Evolutionary conservation across 2,329 filamentous ascomycete species (phyloP).

Genomic region (Corynespora cassiicola): DNA sequence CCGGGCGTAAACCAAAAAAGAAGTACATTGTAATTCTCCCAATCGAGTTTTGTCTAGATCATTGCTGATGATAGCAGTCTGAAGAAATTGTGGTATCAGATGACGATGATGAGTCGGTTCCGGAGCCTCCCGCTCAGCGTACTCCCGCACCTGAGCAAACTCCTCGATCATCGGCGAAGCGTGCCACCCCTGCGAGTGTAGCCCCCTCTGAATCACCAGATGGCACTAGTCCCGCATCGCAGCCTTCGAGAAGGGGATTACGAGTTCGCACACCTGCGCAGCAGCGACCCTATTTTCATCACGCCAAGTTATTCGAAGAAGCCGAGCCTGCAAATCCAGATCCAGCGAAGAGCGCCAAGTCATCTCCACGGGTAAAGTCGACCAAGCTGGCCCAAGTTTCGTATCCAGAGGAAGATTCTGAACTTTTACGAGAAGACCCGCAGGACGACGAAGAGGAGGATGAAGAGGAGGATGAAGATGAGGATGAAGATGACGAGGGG

Average conservation of each 20-base stretch:
- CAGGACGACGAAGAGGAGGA: constrained; percentile 5
- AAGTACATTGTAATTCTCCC: constrained; percentile 23
- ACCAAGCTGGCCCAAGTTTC: constrained; percentile 13
- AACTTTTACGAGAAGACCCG: constrained; percentile 7
- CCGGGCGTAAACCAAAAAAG: constrained; percentile 28
- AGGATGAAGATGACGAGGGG: constrained; percentile 7
- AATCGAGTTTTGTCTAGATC: constrained; percentile 7
- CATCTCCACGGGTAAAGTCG: constrained; percentile 7
- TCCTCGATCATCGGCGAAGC: too few relatives aligned
- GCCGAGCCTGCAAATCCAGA: constrained; percentile 9
- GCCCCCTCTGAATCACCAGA: constrained; percentile 35
- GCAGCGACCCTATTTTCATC: constrained; percentile 41
- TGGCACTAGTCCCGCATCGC: constrained; percentile 18
- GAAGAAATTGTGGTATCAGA: constrained; percentile 19
- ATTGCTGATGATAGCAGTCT: constrained; percentile 23
- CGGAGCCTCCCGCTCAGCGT: constrained; percentile 8
- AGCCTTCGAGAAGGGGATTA: constrained; percentile 35
- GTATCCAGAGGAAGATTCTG: constrained; percentile 13
- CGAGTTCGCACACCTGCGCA: constrained; percentile 41
- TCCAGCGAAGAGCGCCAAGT: constrained; percentile 3
- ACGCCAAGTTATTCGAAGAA: constrained; percentile 40
- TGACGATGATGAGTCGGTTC: constrained; percentile 12
- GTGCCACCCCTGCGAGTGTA: too few relatives aligned
- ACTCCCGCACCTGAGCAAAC: constrained; percentile 8
- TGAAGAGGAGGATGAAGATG: constrained; percentile 13